phyloP scores from a whole-genome alignment of 2,329 filamentous ascomycete genomes.

The Trichoderma sp. region DNA sequence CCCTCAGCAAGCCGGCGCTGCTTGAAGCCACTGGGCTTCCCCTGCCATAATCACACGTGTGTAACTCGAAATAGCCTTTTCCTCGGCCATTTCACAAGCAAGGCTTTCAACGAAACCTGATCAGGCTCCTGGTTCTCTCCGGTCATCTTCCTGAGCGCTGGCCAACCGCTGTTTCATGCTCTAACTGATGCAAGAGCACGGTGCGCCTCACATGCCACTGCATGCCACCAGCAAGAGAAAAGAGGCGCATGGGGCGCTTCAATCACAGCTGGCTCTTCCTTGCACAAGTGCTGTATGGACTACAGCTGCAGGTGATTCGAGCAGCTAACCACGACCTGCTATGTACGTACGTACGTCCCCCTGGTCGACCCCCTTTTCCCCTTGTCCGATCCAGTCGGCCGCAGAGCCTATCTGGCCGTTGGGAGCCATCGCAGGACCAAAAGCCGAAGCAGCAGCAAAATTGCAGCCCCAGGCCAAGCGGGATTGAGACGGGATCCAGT shows the following conservation, averaged over 20 bases:
- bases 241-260: neutral
- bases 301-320: neutral
- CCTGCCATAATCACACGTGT: neutral
- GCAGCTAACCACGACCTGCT: neutral
- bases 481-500: neutral
- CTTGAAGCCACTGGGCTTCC: neutral
- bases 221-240: neutral
- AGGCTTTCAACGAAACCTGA: neutral
- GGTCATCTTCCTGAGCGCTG: neutral
- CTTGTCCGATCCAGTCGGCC: slow-evolving; percentile 8
- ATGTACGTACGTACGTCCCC: neutral
- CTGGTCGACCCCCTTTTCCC: neutral
- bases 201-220: neutral
- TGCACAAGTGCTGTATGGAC: neutral
- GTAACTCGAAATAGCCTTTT: neutral
- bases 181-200: neutral
- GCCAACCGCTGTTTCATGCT: neutral
- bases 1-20: neutral
- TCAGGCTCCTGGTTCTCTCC: neutral
- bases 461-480: neutral
- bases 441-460: neutral
- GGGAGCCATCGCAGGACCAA: neutral
- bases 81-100: neutral
- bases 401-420: neutral
- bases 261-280: neutral